These are phyloP conservation scores for Setaria italica DNA, from an alignment of 202 grass and related monocot genomes.

Conservation along the genomic window DNA sequence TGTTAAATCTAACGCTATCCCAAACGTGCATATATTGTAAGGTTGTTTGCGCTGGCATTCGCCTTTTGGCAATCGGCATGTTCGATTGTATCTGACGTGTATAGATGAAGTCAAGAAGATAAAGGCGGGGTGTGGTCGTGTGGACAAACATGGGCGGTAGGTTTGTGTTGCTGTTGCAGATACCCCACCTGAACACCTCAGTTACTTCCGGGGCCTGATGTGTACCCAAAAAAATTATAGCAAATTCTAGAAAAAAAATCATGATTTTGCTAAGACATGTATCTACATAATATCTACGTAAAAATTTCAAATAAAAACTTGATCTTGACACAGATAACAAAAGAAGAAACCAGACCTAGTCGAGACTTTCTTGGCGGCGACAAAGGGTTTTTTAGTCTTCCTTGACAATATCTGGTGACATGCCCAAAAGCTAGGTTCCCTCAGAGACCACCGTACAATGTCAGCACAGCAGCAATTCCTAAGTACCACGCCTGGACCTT, in stretches of 20 bases:
- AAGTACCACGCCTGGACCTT: conserved; percentile 10
- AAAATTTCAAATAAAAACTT: not conserved
- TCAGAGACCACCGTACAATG: not conserved
- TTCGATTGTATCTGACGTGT: not conserved
- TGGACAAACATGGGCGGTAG: not conserved
- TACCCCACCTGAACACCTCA: not conserved
- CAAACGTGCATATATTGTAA: conserved; percentile 1
- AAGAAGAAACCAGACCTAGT: not conserved
- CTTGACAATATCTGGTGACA: not conserved
- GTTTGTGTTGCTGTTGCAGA: not conserved
- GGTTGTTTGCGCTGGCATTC: not conserved
- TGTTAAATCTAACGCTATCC: conserved; percentile 6
- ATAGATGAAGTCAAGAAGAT: not conserved
- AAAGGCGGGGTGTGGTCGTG: not conserved
- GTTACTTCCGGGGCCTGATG: not conserved
- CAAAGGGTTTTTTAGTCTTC: not conserved
- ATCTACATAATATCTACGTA: not conserved
- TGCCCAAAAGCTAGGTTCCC: not conserved
- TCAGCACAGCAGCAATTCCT: not conserved
- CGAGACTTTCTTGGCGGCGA: not conserved
- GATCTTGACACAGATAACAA: not conserved
- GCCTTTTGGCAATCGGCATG: not conserved
- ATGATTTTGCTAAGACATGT: not conserved
- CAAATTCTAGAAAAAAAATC: not conserved
- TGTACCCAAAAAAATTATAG: not conserved